Evolutionary conservation across 73 alveolate species (phyloP).

Genomic region (Paramecium pentaurelia): DNA sequence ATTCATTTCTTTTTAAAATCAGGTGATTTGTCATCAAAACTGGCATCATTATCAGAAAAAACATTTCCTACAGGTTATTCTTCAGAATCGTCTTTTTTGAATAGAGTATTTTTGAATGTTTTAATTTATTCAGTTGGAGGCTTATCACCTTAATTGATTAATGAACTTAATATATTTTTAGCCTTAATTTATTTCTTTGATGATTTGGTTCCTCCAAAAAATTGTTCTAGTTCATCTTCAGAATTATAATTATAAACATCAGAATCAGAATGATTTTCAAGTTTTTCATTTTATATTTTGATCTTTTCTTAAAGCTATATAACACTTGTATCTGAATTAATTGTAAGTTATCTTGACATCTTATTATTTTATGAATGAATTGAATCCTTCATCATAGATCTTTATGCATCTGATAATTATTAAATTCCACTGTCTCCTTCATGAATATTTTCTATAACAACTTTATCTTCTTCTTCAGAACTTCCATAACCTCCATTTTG

Average conservation of each 20-base stretch:
- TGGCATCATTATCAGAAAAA: constrained; percentile 2
- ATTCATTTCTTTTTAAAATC: neutral
- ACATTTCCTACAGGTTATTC: neutral
- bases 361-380: neutral
- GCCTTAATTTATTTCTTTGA: neutral
- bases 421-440: neutral
- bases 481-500: neutral
- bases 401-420: neutral
- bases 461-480: constrained; percentile 43
- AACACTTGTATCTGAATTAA: neutral
- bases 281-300: neutral
- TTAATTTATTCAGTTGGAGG: neutral
- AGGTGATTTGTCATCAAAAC: constrained; percentile 15
- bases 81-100: neutral
- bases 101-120: neutral
- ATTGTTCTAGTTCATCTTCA: neutral
- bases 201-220: constrained; percentile 13
- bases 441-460: neutral
- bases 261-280: neutral
- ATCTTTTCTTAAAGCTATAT: neutral
- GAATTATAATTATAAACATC: neutral
- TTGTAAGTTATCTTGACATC: neutral
- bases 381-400: neutral
- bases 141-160: neutral
- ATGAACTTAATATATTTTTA: neutral